Conservation (phyloP, 805 yeast genomes). For the Hagleromyces aurorensis region DNA sequence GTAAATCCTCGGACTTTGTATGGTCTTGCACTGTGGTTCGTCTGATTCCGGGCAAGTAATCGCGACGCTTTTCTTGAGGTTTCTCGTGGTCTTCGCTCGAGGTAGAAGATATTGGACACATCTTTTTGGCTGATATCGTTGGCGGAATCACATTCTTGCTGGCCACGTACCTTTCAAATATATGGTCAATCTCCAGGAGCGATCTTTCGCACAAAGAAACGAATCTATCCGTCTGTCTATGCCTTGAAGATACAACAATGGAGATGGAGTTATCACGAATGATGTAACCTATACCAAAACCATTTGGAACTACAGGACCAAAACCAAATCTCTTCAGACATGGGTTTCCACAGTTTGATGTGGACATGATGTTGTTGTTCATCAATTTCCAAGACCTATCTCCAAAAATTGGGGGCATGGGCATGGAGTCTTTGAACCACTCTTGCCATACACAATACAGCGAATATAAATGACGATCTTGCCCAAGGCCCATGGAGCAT, state of each 20-base stretch:
- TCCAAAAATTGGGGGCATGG: conserved; percentile 68
- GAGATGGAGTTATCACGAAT: conserved; percentile 73
- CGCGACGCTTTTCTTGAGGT: too few species aligned
- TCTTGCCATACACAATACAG: conserved; percentile 78
- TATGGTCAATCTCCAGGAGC: conserved; percentile 49
- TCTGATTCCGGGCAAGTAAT: conserved; percentile 5
- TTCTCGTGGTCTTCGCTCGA: too few species aligned
- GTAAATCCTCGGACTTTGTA: conserved; percentile 31
- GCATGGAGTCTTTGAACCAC: conserved; percentile 20
- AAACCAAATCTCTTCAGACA: conserved; percentile 81
- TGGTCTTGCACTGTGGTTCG: conserved; percentile 3
- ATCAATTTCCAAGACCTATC: conserved; percentile 85
- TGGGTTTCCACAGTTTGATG: conserved; percentile 90
- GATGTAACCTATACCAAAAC: conserved; percentile 89
- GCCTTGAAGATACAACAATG: conserved; percentile 78
- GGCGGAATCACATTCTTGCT: too few species aligned
- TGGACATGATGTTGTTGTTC: conserved; percentile 71
- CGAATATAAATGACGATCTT: conserved; percentile 85
- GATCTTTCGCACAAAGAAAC: conserved; percentile 57
- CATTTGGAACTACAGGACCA: conserved; percentile 85
- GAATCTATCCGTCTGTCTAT: conserved; percentile 78
- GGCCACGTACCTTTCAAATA: conserved; percentile 37
- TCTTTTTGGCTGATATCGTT: too few species aligned
- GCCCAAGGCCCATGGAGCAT: conserved; percentile 76
- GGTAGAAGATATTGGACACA: too few species aligned